phyloP scores from a whole-genome alignment of 345 rosid species.

The Xanthoceras sorbifolium region DNA sequence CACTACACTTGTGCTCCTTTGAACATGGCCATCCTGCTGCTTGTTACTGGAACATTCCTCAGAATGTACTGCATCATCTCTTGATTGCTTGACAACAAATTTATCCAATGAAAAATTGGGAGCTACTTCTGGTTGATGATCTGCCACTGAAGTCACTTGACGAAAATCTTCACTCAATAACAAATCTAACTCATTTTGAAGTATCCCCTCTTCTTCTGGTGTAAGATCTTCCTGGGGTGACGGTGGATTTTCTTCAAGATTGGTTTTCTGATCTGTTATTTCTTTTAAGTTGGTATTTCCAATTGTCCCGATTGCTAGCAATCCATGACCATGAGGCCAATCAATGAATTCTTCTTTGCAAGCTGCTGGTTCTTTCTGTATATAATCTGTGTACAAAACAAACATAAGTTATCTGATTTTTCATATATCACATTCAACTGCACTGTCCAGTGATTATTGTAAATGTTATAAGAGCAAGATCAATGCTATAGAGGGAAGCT shows the following conservation, averaged over 20 bases:
- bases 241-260: constrained; percentile 10
- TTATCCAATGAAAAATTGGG: neutral
- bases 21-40: constrained; percentile 14
- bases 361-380: constrained; percentile 16
- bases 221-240: constrained; percentile 27
- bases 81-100: neutral
- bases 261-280: constrained; percentile 18
- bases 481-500: no score
- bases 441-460: no score
- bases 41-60: constrained; percentile 18
- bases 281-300: constrained; percentile 47
- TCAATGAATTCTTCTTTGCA: constrained; percentile 56
- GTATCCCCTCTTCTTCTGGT: constrained; percentile 30
- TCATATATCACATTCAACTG: no score
- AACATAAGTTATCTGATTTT: neutral
- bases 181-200: constrained; percentile 38
- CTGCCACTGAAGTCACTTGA: neutral
- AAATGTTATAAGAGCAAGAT: no score
- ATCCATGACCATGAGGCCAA: constrained; percentile 62
- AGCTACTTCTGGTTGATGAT: constrained; percentile 12
- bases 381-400: constrained; percentile 19
- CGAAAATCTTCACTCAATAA: constrained; percentile 27
- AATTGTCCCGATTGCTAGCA: constrained; percentile 82
- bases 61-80: neutral
- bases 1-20: constrained; percentile 6